Conservation (phyloP, 768 basidiomycete genomes). For the Russula lepida region DNA sequence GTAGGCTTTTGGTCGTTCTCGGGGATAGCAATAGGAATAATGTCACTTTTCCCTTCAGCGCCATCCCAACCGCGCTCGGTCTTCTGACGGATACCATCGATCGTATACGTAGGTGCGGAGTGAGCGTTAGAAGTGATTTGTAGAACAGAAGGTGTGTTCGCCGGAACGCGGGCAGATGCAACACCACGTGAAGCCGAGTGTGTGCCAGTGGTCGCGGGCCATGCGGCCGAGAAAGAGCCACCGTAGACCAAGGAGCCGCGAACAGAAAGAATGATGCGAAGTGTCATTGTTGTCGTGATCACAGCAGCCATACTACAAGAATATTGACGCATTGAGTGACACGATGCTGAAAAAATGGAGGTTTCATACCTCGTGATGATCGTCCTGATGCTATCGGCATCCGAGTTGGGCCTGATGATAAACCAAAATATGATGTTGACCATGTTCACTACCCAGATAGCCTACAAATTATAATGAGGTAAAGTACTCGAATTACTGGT, state of each 20-base stretch:
- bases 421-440: slow-evolving; percentile 85
- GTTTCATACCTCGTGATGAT: slow-evolving; percentile 54
- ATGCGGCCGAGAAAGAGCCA: slow-evolving; percentile 53
- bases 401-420: slow-evolving; percentile 58
- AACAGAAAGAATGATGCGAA: slow-evolving; percentile 78
- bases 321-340: neutral
- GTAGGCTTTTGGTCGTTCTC: slow-evolving; percentile 3
- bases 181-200: slow-evolving; percentile 38
- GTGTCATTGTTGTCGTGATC: slow-evolving; percentile 79
- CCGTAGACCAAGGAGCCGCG: slow-evolving; percentile 67
- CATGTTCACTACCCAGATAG: slow-evolving; percentile 74
- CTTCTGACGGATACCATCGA: slow-evolving; percentile 26
- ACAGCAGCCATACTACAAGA: slow-evolving; percentile 68
- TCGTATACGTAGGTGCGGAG: slow-evolving; percentile 26
- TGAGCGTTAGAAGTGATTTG: slow-evolving; percentile 18
- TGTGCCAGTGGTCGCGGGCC: slow-evolving; percentile 26
- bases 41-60: slow-evolving; percentile 12
- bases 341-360: neutral
- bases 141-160: slow-evolving; percentile 21
- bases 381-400: slow-evolving; percentile 63
- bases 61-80: slow-evolving; percentile 16
- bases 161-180: slow-evolving; percentile 38
- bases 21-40: neutral
- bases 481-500: slow-evolving; percentile 7
- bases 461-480: slow-evolving; percentile 26